Conservation (phyloP, 2,329 filamentous ascomycete species). For the Ascochyta pisi region DNA sequence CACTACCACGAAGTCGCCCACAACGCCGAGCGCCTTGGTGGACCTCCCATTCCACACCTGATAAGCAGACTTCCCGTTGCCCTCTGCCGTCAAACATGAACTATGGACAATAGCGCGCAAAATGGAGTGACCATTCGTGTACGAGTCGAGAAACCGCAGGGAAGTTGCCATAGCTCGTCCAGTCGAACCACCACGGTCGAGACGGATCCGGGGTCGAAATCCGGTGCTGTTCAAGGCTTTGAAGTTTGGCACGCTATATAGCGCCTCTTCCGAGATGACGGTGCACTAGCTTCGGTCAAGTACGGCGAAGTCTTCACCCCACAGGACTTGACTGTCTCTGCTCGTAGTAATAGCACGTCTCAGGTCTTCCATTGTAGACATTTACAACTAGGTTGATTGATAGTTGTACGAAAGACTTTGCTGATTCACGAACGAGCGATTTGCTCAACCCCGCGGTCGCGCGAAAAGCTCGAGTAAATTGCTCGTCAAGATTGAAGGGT, state of each 20-base stretch:
- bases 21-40: neutral
- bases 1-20: neutral
- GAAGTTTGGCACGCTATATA: neutral
- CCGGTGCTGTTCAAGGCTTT: neutral
- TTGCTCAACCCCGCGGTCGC: neutral
- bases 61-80: neutral
- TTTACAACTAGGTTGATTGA: neutral
- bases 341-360: conserved; percentile 1
- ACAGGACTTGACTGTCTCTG: neutral
- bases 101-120: conserved; percentile 2
- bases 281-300: neutral
- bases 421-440: neutral
- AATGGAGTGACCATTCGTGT: neutral
- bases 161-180: neutral
- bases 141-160: neutral
- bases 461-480: conserved; percentile 4
- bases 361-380: neutral
- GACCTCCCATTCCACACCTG: neutral
- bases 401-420: neutral
- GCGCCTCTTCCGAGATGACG: conserved; percentile 1
- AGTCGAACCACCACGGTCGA: neutral
- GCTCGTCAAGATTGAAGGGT: conserved; percentile 8
- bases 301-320: conserved; percentile 3
- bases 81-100: neutral
- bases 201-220: conserved; percentile 1